A percentile compares a stretch with the other conserved stretches of the same genome.
Evolutionary conservation across 2,329 filamentous ascomycete species (phyloP).

Genomic region (Conoideocrella luteorostrata): DNA sequence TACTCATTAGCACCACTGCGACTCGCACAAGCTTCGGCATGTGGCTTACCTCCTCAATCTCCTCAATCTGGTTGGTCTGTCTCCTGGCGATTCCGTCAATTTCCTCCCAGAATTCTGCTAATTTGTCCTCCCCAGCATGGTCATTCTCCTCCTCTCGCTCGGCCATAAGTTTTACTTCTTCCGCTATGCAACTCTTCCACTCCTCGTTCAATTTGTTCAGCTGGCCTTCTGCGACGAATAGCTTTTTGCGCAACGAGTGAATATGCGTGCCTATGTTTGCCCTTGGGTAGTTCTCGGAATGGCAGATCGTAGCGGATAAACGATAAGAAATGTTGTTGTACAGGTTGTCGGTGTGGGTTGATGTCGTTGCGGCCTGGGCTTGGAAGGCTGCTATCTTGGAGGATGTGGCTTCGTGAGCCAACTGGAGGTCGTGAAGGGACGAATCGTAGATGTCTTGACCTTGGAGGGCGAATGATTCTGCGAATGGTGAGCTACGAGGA

Average conservation of each 20-base stretch:
- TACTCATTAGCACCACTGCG: not conserved
- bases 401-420: constrained; percentile 17
- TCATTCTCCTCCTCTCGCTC: constrained; percentile 7
- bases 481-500: too few species aligned
- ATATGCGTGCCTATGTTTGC: constrained; percentile 22
- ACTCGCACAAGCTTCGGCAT: not conserved
- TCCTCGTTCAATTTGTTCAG: constrained; percentile 16
- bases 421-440: constrained; percentile 13
- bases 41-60: constrained; percentile 21
- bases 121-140: not conserved
- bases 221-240: constrained; percentile 18
- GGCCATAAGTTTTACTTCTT: constrained; percentile 16
- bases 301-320: constrained; percentile 25
- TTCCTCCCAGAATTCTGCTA: constrained; percentile 14
- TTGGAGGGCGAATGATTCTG: constrained; percentile 7
- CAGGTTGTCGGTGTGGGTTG: constrained; percentile 15
- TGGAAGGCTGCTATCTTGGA: constrained; percentile 16
- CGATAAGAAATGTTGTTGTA: constrained; percentile 27
- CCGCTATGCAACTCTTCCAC: constrained; percentile 19
- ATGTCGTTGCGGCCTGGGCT: constrained; percentile 9
- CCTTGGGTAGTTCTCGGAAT: constrained; percentile 15
- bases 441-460: constrained; percentile 7
- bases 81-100: constrained; percentile 16
- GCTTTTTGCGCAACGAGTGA: constrained; percentile 13
- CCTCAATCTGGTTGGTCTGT: constrained; percentile 16